Conservation (phyloP, 225 moss, liverwort and hornwort species). For the Rhytidiadelphus loreus region DNA sequence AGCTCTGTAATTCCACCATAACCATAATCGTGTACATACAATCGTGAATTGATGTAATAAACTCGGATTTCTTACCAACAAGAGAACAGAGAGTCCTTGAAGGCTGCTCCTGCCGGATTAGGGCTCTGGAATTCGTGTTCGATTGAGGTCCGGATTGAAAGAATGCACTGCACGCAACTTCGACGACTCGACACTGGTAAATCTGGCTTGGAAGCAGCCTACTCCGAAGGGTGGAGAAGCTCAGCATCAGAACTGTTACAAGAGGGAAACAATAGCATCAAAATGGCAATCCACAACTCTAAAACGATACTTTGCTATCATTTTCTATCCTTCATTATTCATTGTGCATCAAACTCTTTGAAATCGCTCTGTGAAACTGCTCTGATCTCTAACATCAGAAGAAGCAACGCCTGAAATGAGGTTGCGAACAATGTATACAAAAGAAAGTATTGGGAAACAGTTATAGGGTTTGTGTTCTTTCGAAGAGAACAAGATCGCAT, state of each 20-base stretch:
- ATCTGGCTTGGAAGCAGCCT: constrained; percentile 15
- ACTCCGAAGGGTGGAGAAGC: constrained; percentile 1
- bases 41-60: not conserved
- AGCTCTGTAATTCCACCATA: not conserved
- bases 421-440: not conserved
- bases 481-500: not conserved
- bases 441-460: not conserved
- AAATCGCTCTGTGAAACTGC: not conserved
- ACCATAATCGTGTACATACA: not conserved
- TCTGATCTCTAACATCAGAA: not conserved
- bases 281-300: not conserved
- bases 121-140: not conserved
- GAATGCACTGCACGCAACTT: not conserved
- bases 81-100: not conserved
- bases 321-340: not conserved
- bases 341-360: not conserved
- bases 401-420: not conserved
- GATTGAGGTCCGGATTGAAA: not conserved
- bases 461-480: not conserved
- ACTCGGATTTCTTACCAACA: not conserved
- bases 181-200: not conserved
- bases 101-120: not conserved
- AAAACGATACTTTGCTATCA: not conserved
- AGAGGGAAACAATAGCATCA: not conserved
- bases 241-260: constrained; percentile 19